A percentile compares a stretch with the other conserved stretches of the same genome.
Evolutionary conservation across 1,139 yeast genomes (phyloP).

Genomic region (Nakaseomyces nivariensis): DNA sequence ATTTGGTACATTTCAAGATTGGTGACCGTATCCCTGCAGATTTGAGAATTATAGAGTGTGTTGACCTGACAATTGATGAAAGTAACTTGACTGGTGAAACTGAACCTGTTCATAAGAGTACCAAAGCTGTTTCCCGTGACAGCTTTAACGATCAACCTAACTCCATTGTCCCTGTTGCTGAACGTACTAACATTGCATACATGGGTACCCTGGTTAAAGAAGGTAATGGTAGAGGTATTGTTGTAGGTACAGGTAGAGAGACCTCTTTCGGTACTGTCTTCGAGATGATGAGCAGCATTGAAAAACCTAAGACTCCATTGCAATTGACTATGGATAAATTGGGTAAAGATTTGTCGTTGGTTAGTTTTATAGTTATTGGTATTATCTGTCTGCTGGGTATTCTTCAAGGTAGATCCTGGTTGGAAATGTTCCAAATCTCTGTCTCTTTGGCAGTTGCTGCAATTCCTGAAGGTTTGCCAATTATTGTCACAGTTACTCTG

Average conservation of each 20-base stretch:
- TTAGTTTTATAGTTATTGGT: constrained; percentile 80
- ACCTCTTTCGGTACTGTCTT: constrained; percentile 88
- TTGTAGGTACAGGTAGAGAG: constrained; percentile 76
- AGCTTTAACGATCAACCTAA: constrained; percentile 26
- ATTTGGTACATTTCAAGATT: constrained; percentile 72
- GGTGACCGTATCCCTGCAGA: constrained; percentile 98
- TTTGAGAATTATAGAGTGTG: constrained; percentile 65
- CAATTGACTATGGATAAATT: constrained; percentile 90
- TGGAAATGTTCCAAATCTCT: constrained; percentile 94
- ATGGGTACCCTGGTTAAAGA: constrained; percentile 96
- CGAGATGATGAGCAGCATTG: constrained; percentile 88
- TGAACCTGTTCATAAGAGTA: constrained; percentile 61
- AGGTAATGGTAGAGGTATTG: constrained; percentile 88
- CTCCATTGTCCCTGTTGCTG: constrained; percentile 43
- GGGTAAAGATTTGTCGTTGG: constrained; percentile 76
- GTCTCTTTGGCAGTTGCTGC: constrained; percentile 97
- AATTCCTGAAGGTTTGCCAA: constrained; percentile 94
- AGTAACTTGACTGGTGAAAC: constrained; percentile 92
- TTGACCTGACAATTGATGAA: constrained; percentile 77
- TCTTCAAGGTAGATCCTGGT: constrained; percentile 83
- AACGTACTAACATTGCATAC: constrained; percentile 68
- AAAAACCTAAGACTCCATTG: constrained; percentile 91
- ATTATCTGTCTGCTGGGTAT: constrained; percentile 79
- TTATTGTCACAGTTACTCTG: constrained; percentile 89
- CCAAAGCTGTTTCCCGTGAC: constrained; percentile 31